Conservation (phyloP, 2,329 filamentous ascomycete species). For the Xylariaceae sp. region DNA sequence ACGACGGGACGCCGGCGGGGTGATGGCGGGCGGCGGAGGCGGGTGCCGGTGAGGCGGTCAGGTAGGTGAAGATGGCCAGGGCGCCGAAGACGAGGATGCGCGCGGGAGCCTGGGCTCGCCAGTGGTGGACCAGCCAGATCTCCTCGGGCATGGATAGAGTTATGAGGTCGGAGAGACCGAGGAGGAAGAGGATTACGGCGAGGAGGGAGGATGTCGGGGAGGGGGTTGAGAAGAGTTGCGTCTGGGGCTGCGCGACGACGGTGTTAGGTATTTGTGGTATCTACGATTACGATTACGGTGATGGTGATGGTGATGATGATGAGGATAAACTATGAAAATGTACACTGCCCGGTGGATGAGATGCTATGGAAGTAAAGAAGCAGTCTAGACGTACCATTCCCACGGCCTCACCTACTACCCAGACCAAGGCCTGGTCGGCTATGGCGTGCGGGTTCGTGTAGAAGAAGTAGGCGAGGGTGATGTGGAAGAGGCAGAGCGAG, state of each 20-base stretch:
- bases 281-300: neutral
- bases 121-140: slow-evolving; percentile 58
- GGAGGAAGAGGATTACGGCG: slow-evolving; percentile 59
- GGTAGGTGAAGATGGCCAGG: slow-evolving; percentile 50
- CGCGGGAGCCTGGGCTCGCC: slow-evolving; percentile 60
- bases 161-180: slow-evolving; percentile 61
- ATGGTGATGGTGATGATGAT: no score
- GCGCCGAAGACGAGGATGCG: slow-evolving; percentile 52
- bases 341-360: neutral
- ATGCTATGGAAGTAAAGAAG: neutral
- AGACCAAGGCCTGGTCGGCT: slow-evolving; percentile 75
- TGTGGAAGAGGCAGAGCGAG: slow-evolving; percentile 75
- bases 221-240: slow-evolving; percentile 62
- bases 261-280: neutral
- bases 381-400: slow-evolving; percentile 57
- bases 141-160: slow-evolving; percentile 67
- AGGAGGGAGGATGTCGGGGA: slow-evolving; percentile 71
- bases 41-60: slow-evolving; percentile 35
- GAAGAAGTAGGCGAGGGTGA: slow-evolving; percentile 80
- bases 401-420: slow-evolving; percentile 78
- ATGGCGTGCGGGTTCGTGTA: slow-evolving; percentile 67
- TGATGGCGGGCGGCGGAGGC: slow-evolving; percentile 32
- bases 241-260: slow-evolving; percentile 49
- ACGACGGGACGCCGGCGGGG: neutral
- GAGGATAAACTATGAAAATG: neutral